Percentiles rank a stretch among this genome's conserved stretches.
Evolutionary conservation across 768 basidiomycete species (phyloP).

Genomic region (Gelatoporia subvermispora): DNA sequence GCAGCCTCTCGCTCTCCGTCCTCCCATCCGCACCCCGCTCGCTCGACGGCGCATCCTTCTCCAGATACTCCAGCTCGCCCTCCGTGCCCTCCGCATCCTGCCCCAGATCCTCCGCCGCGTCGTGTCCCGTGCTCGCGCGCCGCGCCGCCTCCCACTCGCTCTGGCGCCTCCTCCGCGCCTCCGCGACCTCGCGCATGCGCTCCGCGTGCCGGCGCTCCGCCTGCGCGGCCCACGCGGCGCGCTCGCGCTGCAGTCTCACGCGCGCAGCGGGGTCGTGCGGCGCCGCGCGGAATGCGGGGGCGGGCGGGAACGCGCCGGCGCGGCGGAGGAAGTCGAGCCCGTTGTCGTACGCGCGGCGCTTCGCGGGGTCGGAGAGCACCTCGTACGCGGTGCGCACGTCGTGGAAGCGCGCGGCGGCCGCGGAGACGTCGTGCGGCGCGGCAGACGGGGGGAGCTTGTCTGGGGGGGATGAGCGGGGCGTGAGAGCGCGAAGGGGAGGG

Average conservation of each 20-base stretch:
- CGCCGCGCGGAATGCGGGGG: too few species aligned
- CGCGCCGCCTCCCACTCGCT: slow-evolving; percentile 23
- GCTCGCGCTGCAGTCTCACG: slow-evolving; percentile 20
- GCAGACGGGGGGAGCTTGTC: slow-evolving; percentile 25
- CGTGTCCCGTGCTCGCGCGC: slow-evolving; percentile 32
- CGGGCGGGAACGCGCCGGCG: too few species aligned
- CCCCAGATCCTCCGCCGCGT: slow-evolving; percentile 16
- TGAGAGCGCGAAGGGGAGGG: neutral
- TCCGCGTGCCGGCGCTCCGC: slow-evolving; percentile 45
- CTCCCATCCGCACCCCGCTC: neutral
- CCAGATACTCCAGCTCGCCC: slow-evolving; percentile 12
- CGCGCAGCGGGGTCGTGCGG: slow-evolving; percentile 2
- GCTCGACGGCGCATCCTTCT: neutral
- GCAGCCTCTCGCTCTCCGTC: too few species aligned
- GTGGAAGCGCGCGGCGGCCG: slow-evolving; percentile 23
- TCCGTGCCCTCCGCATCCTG: slow-evolving; percentile 32
- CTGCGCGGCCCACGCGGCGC: slow-evolving; percentile 30
- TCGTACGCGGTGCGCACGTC: slow-evolving; percentile 27
- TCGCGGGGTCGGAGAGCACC: slow-evolving; percentile 26
- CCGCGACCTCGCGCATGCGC: slow-evolving; percentile 38
- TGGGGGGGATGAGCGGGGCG: slow-evolving; percentile 1
- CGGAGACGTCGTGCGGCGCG: slow-evolving; percentile 17
- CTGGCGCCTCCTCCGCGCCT: slow-evolving; percentile 17
- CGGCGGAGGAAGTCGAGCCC: slow-evolving; percentile 22
- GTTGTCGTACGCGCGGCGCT: slow-evolving; percentile 28